Base-by-base conservation (phyloP, 495 filamentous ascomycete species). In the Neurospora sp. region DNA sequence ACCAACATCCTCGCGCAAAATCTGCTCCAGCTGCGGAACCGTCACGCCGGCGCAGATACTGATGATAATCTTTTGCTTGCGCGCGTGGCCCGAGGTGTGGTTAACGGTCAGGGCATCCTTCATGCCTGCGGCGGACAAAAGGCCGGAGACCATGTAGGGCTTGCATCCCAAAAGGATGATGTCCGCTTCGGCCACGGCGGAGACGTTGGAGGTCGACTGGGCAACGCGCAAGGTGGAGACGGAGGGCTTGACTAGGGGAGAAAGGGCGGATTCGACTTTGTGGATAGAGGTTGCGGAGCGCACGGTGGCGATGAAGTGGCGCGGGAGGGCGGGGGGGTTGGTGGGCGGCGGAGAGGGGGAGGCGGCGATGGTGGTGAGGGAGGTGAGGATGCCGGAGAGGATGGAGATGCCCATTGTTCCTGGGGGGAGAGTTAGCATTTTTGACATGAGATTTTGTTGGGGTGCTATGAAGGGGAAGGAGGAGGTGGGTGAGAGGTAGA, bases 381-480 rank as follows among this genome's bases (percentile, higher is more conserved):
- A 91, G 70, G 86, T 80, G 69, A 94, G 88, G 75, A 96, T 92
- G 68, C 93, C 93, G 7, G 89, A 92, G 69, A 96, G 87, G 75
- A 96, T 94, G 42, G 93, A 91, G 61, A 92, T 91, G 68, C 93
- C 93, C 87, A 96, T 90, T 27, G 92, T 95, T 70, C 93, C 92
- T 87, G 31, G 18, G 70, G 27, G 27, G 27, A 2, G 31, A 31
- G 31, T 31, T 31, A 31, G 31, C 31, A 31, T 31, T 31, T 31
- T 31, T 31, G 31, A 31, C 31, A 4, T 31, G 31, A 31, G 31
- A 31, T 31, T 31, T 31, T 31, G 31, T 31, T 31, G 31, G 31
- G 31, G 31, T 31, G 44, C 31, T 31, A 31, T 31, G 14, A 27
- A 39, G 14, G 39, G 14, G 39, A n/a, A 12, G 35, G 31, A 59